Conservation (phyloP, 805 yeast genomes). For the Allodekkera sacchari region DNA sequence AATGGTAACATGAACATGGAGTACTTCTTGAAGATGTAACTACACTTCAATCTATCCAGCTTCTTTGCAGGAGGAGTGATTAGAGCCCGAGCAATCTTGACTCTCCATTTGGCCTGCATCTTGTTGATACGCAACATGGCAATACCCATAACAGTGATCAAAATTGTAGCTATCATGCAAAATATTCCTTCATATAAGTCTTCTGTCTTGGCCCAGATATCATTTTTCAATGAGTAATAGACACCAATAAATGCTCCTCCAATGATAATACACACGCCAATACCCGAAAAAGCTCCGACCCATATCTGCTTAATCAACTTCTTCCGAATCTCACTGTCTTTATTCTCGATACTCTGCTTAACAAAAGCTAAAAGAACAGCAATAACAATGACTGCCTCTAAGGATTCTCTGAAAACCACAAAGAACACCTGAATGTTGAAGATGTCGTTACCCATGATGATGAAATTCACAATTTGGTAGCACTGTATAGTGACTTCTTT, state of each 20-base stretch:
- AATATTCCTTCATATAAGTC: slow-evolving; percentile 94
- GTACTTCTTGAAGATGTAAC: slow-evolving; percentile 57
- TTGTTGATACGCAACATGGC: slow-evolving; percentile 90
- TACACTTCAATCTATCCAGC: slow-evolving; percentile 40
- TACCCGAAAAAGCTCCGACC: slow-evolving; percentile 66
- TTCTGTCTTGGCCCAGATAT: slow-evolving; percentile 76
- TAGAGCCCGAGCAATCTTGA: slow-evolving; percentile 78
- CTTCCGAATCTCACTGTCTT: slow-evolving; percentile 47
- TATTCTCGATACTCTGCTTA: slow-evolving; percentile 67
- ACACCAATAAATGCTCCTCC: slow-evolving; percentile 92
- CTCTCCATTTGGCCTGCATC: slow-evolving; percentile 93
- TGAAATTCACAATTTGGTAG: no score
- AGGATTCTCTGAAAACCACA: slow-evolving; percentile 81
- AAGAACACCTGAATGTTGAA: slow-evolving; percentile 69
- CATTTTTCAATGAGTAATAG: slow-evolving; percentile 67
- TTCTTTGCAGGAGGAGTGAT: slow-evolving; percentile 43
- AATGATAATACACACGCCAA: slow-evolving; percentile 63
- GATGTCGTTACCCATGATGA: slow-evolving; percentile 24
- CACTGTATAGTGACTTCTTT: no score
- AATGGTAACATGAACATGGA: slow-evolving; percentile 81
- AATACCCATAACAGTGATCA: slow-evolving; percentile 86
- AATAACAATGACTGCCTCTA: slow-evolving; percentile 82
- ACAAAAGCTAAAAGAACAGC: slow-evolving; percentile 84
- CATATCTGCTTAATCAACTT: slow-evolving; percentile 67
- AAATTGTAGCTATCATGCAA: slow-evolving; percentile 75